Percentiles rank a stretch among this genome's conserved stretches.
Evolutionary conservation across 2,329 filamentous ascomycete genomes (phyloP).

Genomic region (Cadophora luteo-olivacea): DNA sequence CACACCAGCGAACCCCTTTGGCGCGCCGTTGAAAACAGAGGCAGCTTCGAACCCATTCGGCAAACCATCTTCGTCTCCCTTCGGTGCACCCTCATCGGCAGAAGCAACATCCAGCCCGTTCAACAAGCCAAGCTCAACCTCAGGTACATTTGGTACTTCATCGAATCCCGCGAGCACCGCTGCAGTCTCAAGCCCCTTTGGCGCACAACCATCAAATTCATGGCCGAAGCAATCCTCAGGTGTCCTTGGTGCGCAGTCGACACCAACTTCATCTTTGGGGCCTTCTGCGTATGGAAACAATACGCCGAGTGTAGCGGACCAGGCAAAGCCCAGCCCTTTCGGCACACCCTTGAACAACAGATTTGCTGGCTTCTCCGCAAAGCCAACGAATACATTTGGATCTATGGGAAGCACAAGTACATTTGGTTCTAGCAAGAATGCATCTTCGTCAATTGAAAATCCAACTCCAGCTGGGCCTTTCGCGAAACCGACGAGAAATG

Average conservation of each 20-base stretch:
- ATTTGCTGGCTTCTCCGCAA: not conserved
- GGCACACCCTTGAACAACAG: conserved; percentile 28
- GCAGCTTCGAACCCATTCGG: conserved; percentile 7
- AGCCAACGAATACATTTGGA: conserved; percentile 1
- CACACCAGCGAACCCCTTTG: conserved; percentile 25
- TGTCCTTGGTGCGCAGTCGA: conserved; percentile 4
- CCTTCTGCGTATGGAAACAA: not conserved
- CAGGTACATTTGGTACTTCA: conserved; percentile 1
- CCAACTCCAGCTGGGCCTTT: not conserved
- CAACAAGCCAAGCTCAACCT: not conserved
- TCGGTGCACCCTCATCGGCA: conserved; percentile 16
- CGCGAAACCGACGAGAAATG: not conserved
- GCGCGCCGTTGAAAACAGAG: conserved; percentile 20
- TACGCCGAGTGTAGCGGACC: not conserved
- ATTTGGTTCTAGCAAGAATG: conserved; percentile 12
- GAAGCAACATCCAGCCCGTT: not conserved
- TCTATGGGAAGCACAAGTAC: not conserved
- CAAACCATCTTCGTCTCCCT: conserved; percentile 14
- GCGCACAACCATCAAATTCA: conserved; percentile 10
- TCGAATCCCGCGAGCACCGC: conserved; percentile 27
- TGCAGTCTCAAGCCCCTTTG: not conserved
- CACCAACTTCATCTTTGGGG: conserved; percentile 11
- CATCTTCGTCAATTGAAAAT: conserved; percentile 5
- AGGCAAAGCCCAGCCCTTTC: conserved; percentile 9
- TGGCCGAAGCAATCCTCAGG: conserved; percentile 8